Evolutionary conservation across 768 basidiomycete genomes (phyloP).

Genomic region (Hygrocybe coccinea): DNA sequence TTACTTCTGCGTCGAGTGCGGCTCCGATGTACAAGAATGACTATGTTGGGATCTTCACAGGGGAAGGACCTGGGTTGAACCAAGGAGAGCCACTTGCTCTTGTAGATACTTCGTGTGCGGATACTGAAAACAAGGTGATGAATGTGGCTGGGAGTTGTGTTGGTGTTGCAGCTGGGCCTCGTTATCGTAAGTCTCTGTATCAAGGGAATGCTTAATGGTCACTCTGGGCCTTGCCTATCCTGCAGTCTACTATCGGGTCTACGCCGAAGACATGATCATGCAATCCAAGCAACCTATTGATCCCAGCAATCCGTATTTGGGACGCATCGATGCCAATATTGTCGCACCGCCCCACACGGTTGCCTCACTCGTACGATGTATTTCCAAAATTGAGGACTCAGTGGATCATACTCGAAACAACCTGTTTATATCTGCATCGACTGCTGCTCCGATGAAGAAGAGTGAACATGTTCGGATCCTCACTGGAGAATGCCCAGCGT

Average conservation of each 20-base stretch:
- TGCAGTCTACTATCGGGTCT: conserved; percentile 15
- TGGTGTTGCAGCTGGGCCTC: too few species aligned
- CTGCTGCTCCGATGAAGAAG: background rate
- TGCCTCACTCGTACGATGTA: conserved; percentile 5
- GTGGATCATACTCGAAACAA: background rate
- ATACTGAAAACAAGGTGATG: too few species aligned
- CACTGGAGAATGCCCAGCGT: background rate
- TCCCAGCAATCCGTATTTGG: conserved; percentile 7
- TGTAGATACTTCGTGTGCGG: too few species aligned
- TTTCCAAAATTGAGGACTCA: conserved; percentile 4
- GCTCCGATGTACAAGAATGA: too few species aligned
- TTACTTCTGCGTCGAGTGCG: too few species aligned
- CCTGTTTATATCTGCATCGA: background rate
- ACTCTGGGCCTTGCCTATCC: too few species aligned
- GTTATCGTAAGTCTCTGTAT: too few species aligned
- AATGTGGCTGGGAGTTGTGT: too few species aligned
- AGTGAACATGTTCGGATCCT: background rate
- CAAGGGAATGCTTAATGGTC: too few species aligned
- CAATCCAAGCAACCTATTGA: background rate
- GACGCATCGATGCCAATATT: conserved; percentile 9
- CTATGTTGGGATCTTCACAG: too few species aligned
- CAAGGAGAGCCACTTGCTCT: too few species aligned
- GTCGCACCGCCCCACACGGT: conserved; percentile 12
- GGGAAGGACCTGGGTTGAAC: too few species aligned
- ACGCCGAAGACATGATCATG: conserved; percentile 5